Evolutionary conservation across 2,329 filamentous ascomycete species (phyloP).

Genomic region (Graphiopsis chlorocephala): DNA sequence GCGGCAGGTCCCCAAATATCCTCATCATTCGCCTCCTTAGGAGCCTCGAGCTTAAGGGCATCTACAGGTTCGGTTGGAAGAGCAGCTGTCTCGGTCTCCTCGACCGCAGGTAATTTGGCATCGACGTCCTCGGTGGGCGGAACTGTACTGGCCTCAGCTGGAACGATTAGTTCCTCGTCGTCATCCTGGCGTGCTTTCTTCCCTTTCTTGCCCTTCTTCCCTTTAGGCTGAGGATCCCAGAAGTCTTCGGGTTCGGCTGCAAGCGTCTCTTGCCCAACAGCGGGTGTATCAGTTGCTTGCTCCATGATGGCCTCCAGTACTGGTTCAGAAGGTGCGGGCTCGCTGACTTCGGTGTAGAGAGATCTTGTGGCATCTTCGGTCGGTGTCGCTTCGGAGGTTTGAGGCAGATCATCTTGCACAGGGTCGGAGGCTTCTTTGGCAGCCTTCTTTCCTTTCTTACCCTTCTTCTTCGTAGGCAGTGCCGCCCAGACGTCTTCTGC

Average conservation of each 20-base stretch:
- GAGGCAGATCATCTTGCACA: not conserved
- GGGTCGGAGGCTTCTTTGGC: not conserved
- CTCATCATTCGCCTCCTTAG: conserved; percentile 3
- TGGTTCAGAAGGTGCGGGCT: not conserved
- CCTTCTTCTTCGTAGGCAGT: conserved; percentile 19
- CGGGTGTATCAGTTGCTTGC: not conserved
- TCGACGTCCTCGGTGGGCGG: not conserved
- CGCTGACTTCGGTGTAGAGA: not conserved
- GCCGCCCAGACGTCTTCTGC: conserved; percentile 19
- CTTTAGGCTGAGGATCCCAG: not conserved
- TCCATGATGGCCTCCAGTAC: not conserved
- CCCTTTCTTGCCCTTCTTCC: conserved; percentile 23
- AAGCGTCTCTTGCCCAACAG: not conserved
- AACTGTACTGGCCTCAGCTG: not conserved
- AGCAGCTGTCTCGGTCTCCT: not conserved
- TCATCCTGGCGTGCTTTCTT: conserved; percentile 7
- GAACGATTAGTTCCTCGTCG: not conserved
- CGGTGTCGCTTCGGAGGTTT: not conserved
- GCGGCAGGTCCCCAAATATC: conserved; percentile 18
- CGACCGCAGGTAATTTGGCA: not conserved
- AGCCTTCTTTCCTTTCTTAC: conserved; percentile 26
- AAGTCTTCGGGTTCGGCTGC: not conserved
- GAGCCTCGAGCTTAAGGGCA: not conserved
- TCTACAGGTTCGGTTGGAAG: not conserved
- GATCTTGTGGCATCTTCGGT: not conserved